A percentile compares a stretch with the other conserved stretches of the same genome.
These are phyloP conservation scores for Aspergillus sp. DNA, from an alignment of 2,329 filamentous ascomycete genomes.

Conservation along the genomic window DNA sequence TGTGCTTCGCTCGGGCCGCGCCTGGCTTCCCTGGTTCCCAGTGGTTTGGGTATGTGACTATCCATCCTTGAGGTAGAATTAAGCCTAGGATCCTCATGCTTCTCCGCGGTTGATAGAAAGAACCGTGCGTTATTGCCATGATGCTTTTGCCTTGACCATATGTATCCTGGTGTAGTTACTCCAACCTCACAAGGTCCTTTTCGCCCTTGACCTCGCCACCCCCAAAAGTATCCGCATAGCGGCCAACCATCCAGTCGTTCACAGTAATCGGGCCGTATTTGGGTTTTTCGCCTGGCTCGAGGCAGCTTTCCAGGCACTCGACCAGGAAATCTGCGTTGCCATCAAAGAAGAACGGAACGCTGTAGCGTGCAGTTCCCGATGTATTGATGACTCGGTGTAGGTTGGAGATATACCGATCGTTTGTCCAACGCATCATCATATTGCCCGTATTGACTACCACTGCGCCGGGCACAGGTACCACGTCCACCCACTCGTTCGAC, in stretches of 20 bases:
- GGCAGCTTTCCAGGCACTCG: not conserved
- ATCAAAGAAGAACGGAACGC: constrained; percentile 39
- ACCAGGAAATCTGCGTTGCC: constrained; percentile 25
- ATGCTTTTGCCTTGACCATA: no score
- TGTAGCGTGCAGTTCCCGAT: constrained; percentile 35
- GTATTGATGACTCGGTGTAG: constrained; percentile 40
- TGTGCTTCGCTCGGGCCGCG: no score
- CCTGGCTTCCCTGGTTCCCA: no score
- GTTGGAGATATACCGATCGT: constrained; percentile 37
- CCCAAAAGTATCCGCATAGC: constrained; percentile 5
- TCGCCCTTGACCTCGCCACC: not conserved
- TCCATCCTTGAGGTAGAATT: no score
- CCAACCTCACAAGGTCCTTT: not conserved
- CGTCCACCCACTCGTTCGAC: constrained; percentile 49
- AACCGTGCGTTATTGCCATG: no score
- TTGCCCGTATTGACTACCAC: constrained; percentile 58
- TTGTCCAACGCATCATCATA: constrained; percentile 46
- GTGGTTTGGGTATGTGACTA: no score
- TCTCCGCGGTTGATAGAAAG: no score
- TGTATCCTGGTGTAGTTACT: not conserved
- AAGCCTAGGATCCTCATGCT: no score
- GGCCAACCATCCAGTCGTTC: not conserved
- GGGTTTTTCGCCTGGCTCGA: not conserved
- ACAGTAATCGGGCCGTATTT: constrained; percentile 3
- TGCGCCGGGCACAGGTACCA: constrained; percentile 49